Evolutionary conservation across 495 filamentous ascomycete genomes (phyloP).

Genomic region (Lophiostoma macrostomum): DNA sequence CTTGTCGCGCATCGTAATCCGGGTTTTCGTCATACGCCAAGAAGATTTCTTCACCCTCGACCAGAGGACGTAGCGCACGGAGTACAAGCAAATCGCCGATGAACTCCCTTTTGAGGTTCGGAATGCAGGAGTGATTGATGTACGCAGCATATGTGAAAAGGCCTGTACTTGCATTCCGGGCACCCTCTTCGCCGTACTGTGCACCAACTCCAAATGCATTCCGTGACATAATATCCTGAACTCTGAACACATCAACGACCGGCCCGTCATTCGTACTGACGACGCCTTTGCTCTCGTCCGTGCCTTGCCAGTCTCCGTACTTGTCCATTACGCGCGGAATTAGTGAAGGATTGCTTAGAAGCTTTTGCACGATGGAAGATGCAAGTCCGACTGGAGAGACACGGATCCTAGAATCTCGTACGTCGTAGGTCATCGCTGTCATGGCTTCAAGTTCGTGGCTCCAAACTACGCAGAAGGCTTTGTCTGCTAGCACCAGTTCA

Average conservation of each 20-base stretch:
- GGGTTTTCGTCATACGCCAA: constrained; percentile 6
- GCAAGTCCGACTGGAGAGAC: constrained; percentile 24
- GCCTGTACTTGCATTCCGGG: constrained; percentile 25
- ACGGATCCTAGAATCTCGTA: constrained; percentile 24
- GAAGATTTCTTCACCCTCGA: constrained; percentile 27
- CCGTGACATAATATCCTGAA: constrained; percentile 41
- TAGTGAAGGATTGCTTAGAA: constrained; percentile 28
- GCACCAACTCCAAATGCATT: constrained; percentile 41
- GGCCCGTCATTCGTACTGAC: constrained; percentile 22
- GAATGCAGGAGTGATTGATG: constrained; percentile 31
- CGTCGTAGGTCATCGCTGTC: constrained; percentile 32
- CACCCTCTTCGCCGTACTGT: constrained; percentile 32
- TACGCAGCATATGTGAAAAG: constrained; percentile 24
- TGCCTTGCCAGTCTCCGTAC: constrained; percentile 23
- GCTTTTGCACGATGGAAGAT: constrained; percentile 25
- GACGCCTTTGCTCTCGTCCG: constrained; percentile 14
- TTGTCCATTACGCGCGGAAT: constrained; percentile 24
- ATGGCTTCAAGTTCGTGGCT: constrained; percentile 15
- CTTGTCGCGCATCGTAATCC: constrained; percentile 22
- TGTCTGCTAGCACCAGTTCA: constrained; percentile 30
- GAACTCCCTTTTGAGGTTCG: constrained; percentile 19
- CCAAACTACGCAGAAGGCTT: constrained; percentile 30
- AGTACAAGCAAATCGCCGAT: constrained; percentile 26
- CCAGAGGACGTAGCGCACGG: constrained; percentile 18
- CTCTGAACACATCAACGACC: constrained; percentile 42